Conservation (phyloP, 495 filamentous ascomycete genomes). For the Tuber umbilicatum region DNA sequence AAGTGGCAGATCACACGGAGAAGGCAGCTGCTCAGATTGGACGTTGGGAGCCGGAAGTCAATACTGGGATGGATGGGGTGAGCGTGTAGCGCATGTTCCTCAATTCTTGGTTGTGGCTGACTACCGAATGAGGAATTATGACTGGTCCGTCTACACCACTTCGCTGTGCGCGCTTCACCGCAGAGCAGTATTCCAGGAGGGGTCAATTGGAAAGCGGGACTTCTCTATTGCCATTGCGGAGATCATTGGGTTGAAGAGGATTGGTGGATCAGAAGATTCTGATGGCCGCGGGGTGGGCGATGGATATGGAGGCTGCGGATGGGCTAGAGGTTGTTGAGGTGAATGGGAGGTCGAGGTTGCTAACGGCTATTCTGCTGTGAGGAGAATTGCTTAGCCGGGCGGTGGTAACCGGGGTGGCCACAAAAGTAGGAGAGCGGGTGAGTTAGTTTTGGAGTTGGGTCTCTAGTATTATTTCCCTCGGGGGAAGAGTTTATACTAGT, state of each 20-base stretch:
- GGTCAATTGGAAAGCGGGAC: conserved; percentile 16
- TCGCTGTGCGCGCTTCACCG: conserved; percentile 13
- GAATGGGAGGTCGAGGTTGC: conserved; percentile 50
- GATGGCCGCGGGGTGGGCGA: conserved; percentile 73
- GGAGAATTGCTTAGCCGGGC: conserved; percentile 84
- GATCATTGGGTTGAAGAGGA: conserved; percentile 66
- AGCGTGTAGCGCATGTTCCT: conserved; percentile 53
- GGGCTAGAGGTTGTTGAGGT: conserved; percentile 63
- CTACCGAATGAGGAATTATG: conserved; percentile 80
- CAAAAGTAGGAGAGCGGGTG: conserved; percentile 72
- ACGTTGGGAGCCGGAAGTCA: conserved; percentile 46
- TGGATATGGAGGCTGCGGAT: conserved; percentile 69
- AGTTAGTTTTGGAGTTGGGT: too few relatives aligned
- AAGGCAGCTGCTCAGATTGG: conserved; percentile 25
- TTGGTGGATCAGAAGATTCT: conserved; percentile 86
- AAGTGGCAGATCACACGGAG: conserved; percentile 47
- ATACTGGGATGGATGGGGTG: conserved; percentile 73
- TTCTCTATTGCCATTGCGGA: conserved; percentile 54
- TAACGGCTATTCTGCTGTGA: conserved; percentile 67
- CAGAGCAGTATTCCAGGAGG: conserved; percentile 43
- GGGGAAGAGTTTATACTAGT: not conserved
- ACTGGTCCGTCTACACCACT: conserved; percentile 60
- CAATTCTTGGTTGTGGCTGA: conserved; percentile 60
- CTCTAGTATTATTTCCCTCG: not conserved
- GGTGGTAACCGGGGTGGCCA: conserved; percentile 67